Evolutionary conservation across 352 stramenopile genomes (phyloP).

Genomic region (Saprolegnia diclina): DNA sequence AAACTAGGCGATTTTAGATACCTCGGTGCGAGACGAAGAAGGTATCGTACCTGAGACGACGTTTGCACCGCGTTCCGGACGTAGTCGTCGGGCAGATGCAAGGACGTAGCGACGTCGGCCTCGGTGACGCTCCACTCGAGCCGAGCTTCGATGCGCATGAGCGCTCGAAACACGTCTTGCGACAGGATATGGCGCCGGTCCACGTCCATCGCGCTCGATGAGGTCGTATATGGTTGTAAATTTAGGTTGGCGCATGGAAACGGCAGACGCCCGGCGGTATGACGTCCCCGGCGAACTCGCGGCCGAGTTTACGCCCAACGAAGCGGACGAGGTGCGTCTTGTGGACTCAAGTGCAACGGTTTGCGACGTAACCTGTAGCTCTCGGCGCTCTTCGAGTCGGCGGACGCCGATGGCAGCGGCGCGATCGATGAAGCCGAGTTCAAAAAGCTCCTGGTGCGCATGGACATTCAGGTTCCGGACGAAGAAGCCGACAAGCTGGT

Average conservation of each 20-base stretch:
- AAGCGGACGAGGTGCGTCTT: conserved; percentile 40
- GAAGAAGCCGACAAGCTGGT: conserved; percentile 46
- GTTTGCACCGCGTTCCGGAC: background rate
- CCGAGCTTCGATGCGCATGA: conserved; percentile 49
- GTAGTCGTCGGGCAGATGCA: conserved; percentile 12
- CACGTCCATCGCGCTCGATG: background rate
- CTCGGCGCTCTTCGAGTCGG: conserved; percentile 50
- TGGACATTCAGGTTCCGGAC: conserved; percentile 44
- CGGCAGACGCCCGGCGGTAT: background rate
- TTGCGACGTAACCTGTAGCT: conserved; percentile 27
- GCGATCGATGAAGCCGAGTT: conserved; percentile 64
- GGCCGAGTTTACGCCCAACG: conserved; percentile 38
- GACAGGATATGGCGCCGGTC: conserved; percentile 33
- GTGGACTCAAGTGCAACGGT: background rate
- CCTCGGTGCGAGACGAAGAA: background rate
- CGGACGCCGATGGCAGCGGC: conserved; percentile 48
- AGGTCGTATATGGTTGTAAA: conserved; percentile 1
- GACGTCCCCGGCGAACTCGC: conserved; percentile 30
- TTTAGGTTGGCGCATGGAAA: too few relatives aligned
- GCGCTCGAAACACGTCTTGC: conserved; percentile 59
- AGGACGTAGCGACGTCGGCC: background rate
- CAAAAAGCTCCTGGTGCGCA: conserved; percentile 43
- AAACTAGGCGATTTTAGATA: conserved; percentile 14
- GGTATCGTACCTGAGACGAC: conserved; percentile 5
- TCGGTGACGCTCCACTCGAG: conserved; percentile 13